Evolutionary conservation across 768 basidiomycete species (phyloP), one percentile per base, ranked within the genome.

Genomic region (Lactarius tabidus): DNA sequence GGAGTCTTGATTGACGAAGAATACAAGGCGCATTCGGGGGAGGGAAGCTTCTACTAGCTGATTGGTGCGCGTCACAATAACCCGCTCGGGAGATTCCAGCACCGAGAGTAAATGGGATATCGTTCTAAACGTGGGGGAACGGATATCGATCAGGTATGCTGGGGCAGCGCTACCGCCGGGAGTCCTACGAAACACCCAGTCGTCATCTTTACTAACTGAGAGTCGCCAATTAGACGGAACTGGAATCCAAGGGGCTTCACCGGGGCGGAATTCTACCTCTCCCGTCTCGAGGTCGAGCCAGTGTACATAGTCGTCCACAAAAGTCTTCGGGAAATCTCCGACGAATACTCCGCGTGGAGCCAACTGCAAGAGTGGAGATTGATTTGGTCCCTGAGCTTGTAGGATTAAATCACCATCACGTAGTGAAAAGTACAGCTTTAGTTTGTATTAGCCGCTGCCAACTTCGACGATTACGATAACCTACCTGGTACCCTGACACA

Each of bases 21-120:
- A 84, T 0, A 75, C 72, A 12, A 84, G 71, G 2, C 73, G 70
- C 62, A 78, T 79, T 29, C 81, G 78, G 26, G 78, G 79, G 6
- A 84, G 69, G 33, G 58, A 63, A 39, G 62, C 62, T 45, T 56
- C 63, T 23, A 52, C 31, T 20, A 2, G 48, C 7, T 14, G 43
- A 23, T 8, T 26, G 2, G 48, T 39, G 33, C 8, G 51, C 23
- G 36, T 64, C 38, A 53, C 35, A 2, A 57, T 12, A 8, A 58
- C 14, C 29, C 53, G n/a, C 6, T 52, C 36, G 10, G 43, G 36
- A 15, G 31, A 52, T 31, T 64, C 63, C 33, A 64, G 45, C n/a
- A 18, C n/a, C 6, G 51, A 60, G 26, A 60, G 35, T 14, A 61
- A 2, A 12, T 9, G n/a, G n/a, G 53, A 57, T 17, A 63, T 33